Evolutionary conservation across 192 early-diverging fungal species (phyloP).

Genomic region (Linnemannia exigua): DNA sequence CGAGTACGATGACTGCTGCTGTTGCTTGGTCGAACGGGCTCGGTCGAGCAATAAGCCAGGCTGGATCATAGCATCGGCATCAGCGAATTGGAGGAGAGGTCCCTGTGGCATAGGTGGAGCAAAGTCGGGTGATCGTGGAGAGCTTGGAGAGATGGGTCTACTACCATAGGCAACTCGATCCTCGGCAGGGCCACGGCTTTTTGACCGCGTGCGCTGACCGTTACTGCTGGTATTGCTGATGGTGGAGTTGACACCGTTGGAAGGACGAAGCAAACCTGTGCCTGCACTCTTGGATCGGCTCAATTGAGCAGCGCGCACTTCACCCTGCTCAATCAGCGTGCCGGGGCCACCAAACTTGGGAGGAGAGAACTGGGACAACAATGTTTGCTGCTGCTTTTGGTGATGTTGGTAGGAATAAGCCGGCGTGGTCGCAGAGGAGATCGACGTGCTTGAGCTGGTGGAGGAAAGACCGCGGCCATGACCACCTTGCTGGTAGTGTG

Average conservation of each 20-base stretch:
- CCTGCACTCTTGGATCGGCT: slow-evolving; percentile 42
- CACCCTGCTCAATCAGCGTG: slow-evolving; percentile 43
- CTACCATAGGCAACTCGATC: slow-evolving; percentile 11
- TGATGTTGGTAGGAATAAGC: slow-evolving; percentile 14
- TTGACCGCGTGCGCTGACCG: slow-evolving; percentile 25
- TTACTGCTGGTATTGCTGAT: neutral
- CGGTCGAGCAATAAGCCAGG: slow-evolving; percentile 45
- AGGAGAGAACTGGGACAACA: neutral
- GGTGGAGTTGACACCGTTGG: neutral
- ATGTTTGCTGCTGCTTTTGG: slow-evolving; percentile 4
- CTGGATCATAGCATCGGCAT: slow-evolving; percentile 49
- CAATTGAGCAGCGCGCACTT: slow-evolving; percentile 29
- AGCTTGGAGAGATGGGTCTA: slow-evolving; percentile 17
- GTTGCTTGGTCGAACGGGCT: slow-evolving; percentile 30
- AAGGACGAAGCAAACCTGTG: slow-evolving; percentile 34
- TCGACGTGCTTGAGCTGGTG: slow-evolving; percentile 4
- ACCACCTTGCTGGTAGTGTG: slow-evolving; percentile 11
- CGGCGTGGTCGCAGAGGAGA: neutral
- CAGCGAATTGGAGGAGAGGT: slow-evolving; percentile 38
- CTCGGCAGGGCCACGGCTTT: slow-evolving; percentile 38
- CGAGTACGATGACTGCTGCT: slow-evolving; percentile 4
- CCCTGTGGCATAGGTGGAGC: slow-evolving; percentile 28
- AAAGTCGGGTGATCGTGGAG: neutral
- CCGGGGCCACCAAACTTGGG: slow-evolving; percentile 50
- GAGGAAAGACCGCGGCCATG: slow-evolving; percentile 23